Evolutionary conservation across 768 basidiomycete genomes (phyloP).

Genomic region (Coprinellus aureogranulatus): DNA sequence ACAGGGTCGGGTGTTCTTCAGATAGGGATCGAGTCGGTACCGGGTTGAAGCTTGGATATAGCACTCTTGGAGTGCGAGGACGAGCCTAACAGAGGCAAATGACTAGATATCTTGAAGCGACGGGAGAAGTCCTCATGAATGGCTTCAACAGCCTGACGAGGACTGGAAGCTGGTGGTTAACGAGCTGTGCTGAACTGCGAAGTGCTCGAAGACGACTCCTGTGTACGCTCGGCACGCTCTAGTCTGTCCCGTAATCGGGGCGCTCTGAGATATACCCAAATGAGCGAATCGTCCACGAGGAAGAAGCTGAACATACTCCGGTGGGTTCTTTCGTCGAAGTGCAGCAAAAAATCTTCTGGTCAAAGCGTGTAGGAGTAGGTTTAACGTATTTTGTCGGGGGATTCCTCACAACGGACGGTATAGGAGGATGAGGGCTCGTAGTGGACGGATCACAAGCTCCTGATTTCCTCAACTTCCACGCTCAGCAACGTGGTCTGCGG

Average conservation of each 20-base stretch:
- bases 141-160: constrained; percentile 43
- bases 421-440: too few species aligned
- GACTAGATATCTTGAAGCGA: constrained; percentile 61
- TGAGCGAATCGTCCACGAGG: neutral
- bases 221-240: constrained; percentile 5
- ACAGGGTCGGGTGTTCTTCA: constrained; percentile 67
- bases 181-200: constrained; percentile 18
- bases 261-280: too few species aligned
- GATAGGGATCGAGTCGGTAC: constrained; percentile 63
- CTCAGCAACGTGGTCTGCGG: too few species aligned
- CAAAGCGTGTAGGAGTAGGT: constrained; percentile 34
- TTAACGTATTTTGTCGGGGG: too few species aligned
- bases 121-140: constrained; percentile 75
- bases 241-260: too few species aligned
- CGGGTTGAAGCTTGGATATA: constrained; percentile 63
- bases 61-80: constrained; percentile 32
- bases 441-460: too few species aligned
- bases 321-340: constrained; percentile 58
- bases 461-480: too few species aligned
- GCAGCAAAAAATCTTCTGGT: constrained; percentile 58
- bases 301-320: constrained; percentile 42
- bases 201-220: constrained; percentile 16
- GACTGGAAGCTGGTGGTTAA: constrained; percentile 32
- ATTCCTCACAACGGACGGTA: too few species aligned
- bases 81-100: constrained; percentile 33